Conservation (phyloP, 352 stramenopile species). For the Globisporangium camurandrum region DNA sequence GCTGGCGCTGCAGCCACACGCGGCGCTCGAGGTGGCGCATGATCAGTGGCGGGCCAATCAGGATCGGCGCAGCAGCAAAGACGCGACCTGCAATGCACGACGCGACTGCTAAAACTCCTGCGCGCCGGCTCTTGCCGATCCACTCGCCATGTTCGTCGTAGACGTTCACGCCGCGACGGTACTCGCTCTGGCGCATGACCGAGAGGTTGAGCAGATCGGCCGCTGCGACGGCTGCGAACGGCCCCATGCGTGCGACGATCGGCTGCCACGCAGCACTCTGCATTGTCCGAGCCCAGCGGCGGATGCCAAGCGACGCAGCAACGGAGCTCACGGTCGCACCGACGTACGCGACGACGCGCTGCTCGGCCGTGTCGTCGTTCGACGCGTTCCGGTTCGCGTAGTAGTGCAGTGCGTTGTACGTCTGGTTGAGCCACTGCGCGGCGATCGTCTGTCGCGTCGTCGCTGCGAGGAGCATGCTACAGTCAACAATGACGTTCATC, state of each 20-base stretch:
- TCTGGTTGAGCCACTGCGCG: slow-evolving; percentile 85
- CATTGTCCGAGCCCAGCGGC: slow-evolving; percentile 39
- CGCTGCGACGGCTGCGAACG: slow-evolving; percentile 74
- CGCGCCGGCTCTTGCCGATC: slow-evolving; percentile 68
- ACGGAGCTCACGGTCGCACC: slow-evolving; percentile 72
- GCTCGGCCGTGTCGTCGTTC: slow-evolving; percentile 70
- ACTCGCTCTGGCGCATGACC: slow-evolving; percentile 84
- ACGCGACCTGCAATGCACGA: slow-evolving; percentile 74
- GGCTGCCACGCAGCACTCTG: slow-evolving; percentile 37
- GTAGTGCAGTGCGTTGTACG: slow-evolving; percentile 88
- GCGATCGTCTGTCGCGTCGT: slow-evolving; percentile 60
- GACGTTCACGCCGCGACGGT: slow-evolving; percentile 67
- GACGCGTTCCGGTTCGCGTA: slow-evolving; percentile 85
- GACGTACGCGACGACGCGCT: slow-evolving; percentile 62
- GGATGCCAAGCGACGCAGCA: slow-evolving; percentile 62
- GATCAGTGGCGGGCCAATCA: slow-evolving; percentile 62
- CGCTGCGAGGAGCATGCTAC: slow-evolving; percentile 69
- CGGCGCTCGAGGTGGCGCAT: slow-evolving; percentile 47
- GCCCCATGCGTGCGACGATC: slow-evolving; percentile 52
- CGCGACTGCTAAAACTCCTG: slow-evolving; percentile 57
- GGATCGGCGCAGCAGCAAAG: slow-evolving; percentile 73
- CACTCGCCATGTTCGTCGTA: slow-evolving; percentile 77
- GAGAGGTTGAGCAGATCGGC: slow-evolving; percentile 81
- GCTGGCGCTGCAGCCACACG: slow-evolving; percentile 25
- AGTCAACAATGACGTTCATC: slow-evolving; percentile 82